phyloP scores from a whole-genome alignment of 208 protist species.

The Leishmania aethiopica region DNA sequence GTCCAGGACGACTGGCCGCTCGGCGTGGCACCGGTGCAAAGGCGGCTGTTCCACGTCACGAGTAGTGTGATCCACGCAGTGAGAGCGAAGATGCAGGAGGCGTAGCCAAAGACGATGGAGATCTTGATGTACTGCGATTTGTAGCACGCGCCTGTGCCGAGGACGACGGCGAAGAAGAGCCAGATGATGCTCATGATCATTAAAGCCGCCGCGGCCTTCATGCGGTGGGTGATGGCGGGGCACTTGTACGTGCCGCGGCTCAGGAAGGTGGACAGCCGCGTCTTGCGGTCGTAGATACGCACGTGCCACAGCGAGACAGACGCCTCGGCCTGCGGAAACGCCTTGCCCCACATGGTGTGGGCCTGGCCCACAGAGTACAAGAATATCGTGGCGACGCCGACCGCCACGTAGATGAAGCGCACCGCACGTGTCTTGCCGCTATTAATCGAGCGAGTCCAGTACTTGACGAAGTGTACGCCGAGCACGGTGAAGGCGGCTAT shows the following conservation, averaged over 20 bases:
- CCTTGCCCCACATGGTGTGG: constrained; percentile 37
- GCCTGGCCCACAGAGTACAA: constrained; percentile 51
- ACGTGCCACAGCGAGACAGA: constrained; percentile 55
- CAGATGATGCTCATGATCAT: constrained; percentile 51
- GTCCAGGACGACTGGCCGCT: constrained; percentile 38
- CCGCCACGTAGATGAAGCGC: constrained; percentile 46
- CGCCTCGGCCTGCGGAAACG: constrained; percentile 35
- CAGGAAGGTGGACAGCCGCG: constrained; percentile 40
- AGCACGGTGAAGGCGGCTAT: constrained; percentile 36
- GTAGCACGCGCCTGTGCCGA: constrained; percentile 40
- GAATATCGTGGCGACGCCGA: constrained; percentile 34
- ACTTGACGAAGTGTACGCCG: constrained; percentile 34
- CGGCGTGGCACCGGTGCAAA: constrained; percentile 35
- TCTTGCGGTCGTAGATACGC: constrained; percentile 42
- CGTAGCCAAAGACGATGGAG: constrained; percentile 30
- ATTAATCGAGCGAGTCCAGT: constrained; percentile 47
- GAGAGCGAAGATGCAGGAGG: constrained; percentile 32
- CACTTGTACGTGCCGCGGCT: constrained; percentile 46
- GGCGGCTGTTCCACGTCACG: constrained; percentile 25
- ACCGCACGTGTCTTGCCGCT: constrained; percentile 30
- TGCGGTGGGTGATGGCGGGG: constrained; percentile 42
- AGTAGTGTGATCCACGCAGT: constrained; percentile 44
- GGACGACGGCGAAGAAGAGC: constrained; percentile 44
- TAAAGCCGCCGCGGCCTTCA: constrained; percentile 53
- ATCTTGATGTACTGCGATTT: constrained; percentile 11